phyloP scores from a whole-genome alignment of 345 rosid genomes.

The Citrus unshiu region DNA sequence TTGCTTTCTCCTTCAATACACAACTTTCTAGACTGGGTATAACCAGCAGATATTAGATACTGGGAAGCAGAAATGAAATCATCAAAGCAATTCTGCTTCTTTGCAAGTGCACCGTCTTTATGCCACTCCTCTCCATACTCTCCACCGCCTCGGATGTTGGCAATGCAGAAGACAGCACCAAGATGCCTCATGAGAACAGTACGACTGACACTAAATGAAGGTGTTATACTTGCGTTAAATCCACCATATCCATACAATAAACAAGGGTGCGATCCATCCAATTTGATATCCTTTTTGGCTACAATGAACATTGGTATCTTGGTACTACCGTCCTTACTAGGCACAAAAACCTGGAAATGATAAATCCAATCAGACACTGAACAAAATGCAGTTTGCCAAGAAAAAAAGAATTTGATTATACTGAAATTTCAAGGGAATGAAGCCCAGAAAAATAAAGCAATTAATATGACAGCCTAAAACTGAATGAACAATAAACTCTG shows the following conservation, averaged over 20 bases:
- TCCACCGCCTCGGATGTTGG: constrained; percentile 79
- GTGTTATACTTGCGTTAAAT: constrained; percentile 67
- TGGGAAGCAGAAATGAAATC: constrained; percentile 84
- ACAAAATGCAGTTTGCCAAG: neutral
- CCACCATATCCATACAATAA: constrained; percentile 94
- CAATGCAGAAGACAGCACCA: constrained; percentile 68
- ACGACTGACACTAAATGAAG: constrained; percentile 61
- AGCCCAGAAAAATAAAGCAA: neutral
- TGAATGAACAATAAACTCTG: neutral
- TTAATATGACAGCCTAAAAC: neutral
- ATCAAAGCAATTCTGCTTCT: constrained; percentile 87
- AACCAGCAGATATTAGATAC: constrained; percentile 70
- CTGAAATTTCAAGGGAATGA: neutral
- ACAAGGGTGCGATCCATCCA: constrained; percentile 90
- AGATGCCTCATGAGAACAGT: constrained; percentile 67
- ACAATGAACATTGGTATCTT: constrained; percentile 79
- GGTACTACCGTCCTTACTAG: constrained; percentile 79
- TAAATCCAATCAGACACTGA: constrained; percentile 6
- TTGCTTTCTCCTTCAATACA: constrained; percentile 97
- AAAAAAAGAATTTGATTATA: neutral
- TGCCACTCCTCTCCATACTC: constrained; percentile 99
- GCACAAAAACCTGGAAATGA: constrained; percentile 60
- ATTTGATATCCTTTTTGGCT: constrained; percentile 46
- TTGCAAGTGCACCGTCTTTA: constrained; percentile 71
- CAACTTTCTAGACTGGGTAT: constrained; percentile 65